Base-by-base conservation (phyloP, 306 rosid species). In the Quercus aquifolioides region DNA sequence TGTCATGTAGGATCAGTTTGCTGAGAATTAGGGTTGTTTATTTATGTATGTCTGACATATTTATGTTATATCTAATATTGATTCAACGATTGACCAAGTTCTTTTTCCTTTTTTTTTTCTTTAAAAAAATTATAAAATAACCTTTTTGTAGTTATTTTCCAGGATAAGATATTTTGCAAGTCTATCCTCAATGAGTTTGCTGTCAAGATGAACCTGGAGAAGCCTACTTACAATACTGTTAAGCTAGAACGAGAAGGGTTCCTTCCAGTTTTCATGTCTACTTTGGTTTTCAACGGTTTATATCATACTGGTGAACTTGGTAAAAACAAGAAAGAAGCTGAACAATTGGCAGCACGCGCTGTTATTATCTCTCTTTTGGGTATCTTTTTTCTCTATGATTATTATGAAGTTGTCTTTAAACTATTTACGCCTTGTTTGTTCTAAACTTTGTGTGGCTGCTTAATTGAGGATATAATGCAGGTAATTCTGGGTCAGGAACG, bases 271-370 rank as follows among this genome's bases (percentile, higher is more conserved):
- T 89, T 87, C 80, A 56, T 33, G 52, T 82, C 91, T 31, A 71
- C 89, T 20, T 30, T 92, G 89, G 78, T 75, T 71, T 86, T 90
- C 67, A 84, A 86, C 28, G 91, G 92, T 51, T 59, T 49, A 63
- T 49, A 28, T 8, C 89, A 83, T 76, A 77, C 67, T 1, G 86
- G 95, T 31, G 76, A 76, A 65, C 49, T 49, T 28, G 75, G 86
- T 33, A 81, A 54, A 80, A 87, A 5, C 64, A 90, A 90, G 83
- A 92, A 82, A 82, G 91, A 89, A 28, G 94, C 97, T 14, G 91
- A 89, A 81, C 87, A 83, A 74, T 83, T 82, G 75, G 93, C 89
- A 20, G 95, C 93, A 25, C 85, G 84, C 52, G 83, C 79, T 15
- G 87, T 77, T 63, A 81, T 89, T 82, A 46, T 81, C 58, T 82